Evolutionary conservation across 176 grass and related monocot genomes (phyloP).

Genomic region (Phragmites australis): DNA sequence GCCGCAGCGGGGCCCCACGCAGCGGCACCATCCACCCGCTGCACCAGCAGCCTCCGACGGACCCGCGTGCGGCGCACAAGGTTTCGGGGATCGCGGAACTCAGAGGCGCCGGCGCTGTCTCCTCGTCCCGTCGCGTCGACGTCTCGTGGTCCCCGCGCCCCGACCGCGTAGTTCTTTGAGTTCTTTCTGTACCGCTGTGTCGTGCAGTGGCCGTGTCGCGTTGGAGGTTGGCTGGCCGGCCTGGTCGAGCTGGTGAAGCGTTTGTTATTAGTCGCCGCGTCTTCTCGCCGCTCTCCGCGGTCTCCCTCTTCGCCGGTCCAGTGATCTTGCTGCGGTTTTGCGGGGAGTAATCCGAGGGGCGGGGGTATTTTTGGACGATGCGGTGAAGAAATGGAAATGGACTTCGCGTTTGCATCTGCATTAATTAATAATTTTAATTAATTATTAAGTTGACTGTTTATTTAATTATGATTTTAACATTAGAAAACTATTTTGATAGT

Average conservation of each 20-base stretch:
- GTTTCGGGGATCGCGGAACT: too few species aligned
- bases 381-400: background rate
- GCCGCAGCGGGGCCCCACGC: background rate
- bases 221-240: background rate
- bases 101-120: background rate
- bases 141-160: background rate
- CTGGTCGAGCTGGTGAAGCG: background rate
- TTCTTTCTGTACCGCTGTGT: background rate
- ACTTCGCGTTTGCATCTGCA: too few species aligned
- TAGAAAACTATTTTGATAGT: too few species aligned
- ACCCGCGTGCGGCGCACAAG: too few species aligned
- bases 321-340: background rate
- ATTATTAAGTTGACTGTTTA: too few species aligned
- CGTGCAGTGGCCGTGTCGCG: constrained; percentile 1
- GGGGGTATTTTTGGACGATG: background rate
- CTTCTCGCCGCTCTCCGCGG: background rate
- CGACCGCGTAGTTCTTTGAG: background rate
- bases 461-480: too few species aligned
- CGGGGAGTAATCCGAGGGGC: too few species aligned
- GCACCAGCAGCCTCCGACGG: background rate
- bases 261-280: background rate
- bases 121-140: background rate
- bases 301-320: background rate
- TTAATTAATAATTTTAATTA: too few species aligned
- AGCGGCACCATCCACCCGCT: constrained; percentile 27